Base-by-base conservation (phyloP, 148 eudicot genomes). In the Rhododendron ferrugineum region DNA sequence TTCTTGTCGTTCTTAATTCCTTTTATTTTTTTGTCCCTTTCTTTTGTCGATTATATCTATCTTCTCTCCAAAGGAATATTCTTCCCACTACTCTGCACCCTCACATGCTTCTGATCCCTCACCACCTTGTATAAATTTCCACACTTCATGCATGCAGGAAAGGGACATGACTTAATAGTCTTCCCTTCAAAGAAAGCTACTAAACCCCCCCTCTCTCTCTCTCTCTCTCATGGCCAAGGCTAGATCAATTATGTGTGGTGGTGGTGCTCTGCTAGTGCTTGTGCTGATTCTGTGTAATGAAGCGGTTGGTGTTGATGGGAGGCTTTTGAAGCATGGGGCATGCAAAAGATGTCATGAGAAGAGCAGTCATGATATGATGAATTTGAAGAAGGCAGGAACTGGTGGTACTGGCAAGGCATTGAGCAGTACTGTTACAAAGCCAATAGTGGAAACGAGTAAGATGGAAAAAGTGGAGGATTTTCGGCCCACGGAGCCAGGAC, bases 401-500 rank as follows among this genome's bases (percentile, higher is more conserved):
- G 52, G n/a, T 7, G 80, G 34, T n/a, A 40, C 44, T 0, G 81
- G 81, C 13, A 78, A 1, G 30, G 16, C 44, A 23, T 10, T 10
- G 54, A 8, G 40, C 18, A 3, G 0, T 4, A 2, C 2, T 34
- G 3, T 1, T 75, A 18, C 14, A 23, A 44, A 78, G 80, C 28
- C 13, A 11, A 22, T 23, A 23, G 80, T 40, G 58, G 34, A 28
- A 22, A 78, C 20, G 20, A 78, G 58, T n/a, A n/a, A 78, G 81
- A 30, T 78, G 81, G 81, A 26, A 26, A 5, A 11, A 11, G 54
- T 78, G 81, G 58, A 78, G 6, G 56, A 78, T n/a, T 78, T 78
- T 26, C 56, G 81, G 47, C 81, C 81, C 58, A 78, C 81, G 2
- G 47, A 84, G 5, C 93, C 92, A 0, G 92, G 93, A 26, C 91